Base-by-base conservation (phyloP, 1,284 basidiomycete species). In the Moniliella sp. region DNA sequence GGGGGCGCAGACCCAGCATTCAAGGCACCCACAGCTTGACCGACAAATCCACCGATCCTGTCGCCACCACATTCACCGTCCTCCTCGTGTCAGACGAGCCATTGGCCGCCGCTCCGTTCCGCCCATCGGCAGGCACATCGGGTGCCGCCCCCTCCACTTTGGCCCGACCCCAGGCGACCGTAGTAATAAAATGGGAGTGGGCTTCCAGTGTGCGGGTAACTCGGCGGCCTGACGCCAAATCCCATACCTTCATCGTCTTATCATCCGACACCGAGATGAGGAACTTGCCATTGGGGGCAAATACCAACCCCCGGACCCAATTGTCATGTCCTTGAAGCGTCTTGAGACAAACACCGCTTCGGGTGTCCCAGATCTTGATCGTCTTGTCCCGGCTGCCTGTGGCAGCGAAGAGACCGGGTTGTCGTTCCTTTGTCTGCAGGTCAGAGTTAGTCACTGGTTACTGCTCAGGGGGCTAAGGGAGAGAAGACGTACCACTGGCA, bases 231-330 rank as follows among this genome's bases (percentile, higher is more conserved):
- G 75, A 77, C 21, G 69, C 66, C 23, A 88, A 65, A 44, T 88
- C 82, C 82, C 82, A 88, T 10, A 83, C 68, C 5, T 78, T 72
- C 49, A 86, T 72, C 5, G 79, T 81, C 63, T 83, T 80, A 66
- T 88, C 82, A 60, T 88, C 82, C 4, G 78, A 78, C 1, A 76
- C 79, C 2, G 79, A 82, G 10, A 88, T 67, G 3, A 88, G 70
- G 54, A 72, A 75, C 60, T 83, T 83, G 25, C 82, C 82, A 34
- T 48, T 51, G 2, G 52, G 53, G 18, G 49, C 44, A 16, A 54
- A 56, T 0, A 40, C 43, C 5, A 58, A 30, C 0, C 43, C 50
- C 8, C 55, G 32, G 1, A 56, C 36, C 55, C 55, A 58, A 18
- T 55, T 55, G 30, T 58, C 55, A 35, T 56, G 53, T 0, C 50